A percentile compares a stretch with the other conserved stretches of the same genome.
phyloP scores from a whole-genome alignment of 1,284 basidiomycete species.

The Ustilago loliicola region DNA sequence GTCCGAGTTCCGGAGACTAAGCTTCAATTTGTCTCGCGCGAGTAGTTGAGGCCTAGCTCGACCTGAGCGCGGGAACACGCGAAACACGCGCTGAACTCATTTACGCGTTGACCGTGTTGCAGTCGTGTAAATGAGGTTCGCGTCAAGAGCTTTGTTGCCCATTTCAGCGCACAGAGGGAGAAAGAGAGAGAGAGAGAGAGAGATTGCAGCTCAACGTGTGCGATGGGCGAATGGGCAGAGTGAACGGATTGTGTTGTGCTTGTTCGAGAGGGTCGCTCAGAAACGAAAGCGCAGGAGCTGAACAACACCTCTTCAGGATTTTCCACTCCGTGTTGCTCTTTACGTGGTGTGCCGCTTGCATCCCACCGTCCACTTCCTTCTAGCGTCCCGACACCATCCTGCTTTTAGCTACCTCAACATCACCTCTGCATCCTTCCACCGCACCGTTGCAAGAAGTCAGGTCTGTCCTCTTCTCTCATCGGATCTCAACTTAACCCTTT shows the following conservation, averaged over 20 bases:
- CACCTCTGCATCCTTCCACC: neutral
- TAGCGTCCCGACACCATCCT: neutral
- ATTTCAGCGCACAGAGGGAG: slow-evolving; percentile 6
- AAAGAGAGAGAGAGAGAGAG: neutral
- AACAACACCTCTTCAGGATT: neutral
- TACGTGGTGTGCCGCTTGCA: neutral
- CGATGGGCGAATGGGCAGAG: neutral
- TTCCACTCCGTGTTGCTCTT: neutral
- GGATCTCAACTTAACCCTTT: neutral
- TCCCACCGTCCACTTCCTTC: neutral
- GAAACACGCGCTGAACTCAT: slow-evolving; percentile 20
- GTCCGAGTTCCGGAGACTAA: neutral
- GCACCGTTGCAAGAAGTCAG: neutral
- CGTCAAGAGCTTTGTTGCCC: slow-evolving; percentile 6
- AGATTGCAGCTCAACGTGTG: neutral
- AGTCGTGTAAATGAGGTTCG: slow-evolving; percentile 51
- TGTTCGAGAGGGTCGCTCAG: neutral
- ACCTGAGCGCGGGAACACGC: neutral
- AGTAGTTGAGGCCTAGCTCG: neutral
- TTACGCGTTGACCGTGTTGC: slow-evolving; percentile 34
- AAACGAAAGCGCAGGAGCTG: neutral
- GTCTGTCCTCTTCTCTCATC: neutral
- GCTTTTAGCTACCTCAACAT: neutral
- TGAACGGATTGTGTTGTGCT: neutral
- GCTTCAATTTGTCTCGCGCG: slow-evolving; percentile 3